These are phyloP conservation scores for Metschnikowia gruessii DNA, from an alignment of 805 yeast genomes.

Conservation along the genomic window DNA sequence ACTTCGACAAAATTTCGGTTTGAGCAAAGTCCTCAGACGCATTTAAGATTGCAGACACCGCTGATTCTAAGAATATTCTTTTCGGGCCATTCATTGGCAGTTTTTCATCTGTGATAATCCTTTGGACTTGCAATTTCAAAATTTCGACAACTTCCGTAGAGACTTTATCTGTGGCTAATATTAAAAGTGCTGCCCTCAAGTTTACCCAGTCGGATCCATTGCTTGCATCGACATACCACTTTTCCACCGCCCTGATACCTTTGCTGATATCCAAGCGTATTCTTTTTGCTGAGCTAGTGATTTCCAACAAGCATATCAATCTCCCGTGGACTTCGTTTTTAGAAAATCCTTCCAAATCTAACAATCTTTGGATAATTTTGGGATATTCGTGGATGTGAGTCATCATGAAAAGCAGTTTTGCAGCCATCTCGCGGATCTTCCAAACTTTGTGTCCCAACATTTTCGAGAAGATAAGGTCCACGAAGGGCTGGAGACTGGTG, in stretches of 20 bases:
- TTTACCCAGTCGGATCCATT: conserved; percentile 30
- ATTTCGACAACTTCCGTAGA: neutral
- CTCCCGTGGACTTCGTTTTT: conserved; percentile 14
- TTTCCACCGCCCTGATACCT: conserved; percentile 23
- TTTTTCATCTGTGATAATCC: neutral
- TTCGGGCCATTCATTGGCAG: conserved; percentile 12
- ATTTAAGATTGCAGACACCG: conserved; percentile 20
- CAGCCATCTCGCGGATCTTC: conserved; percentile 88
- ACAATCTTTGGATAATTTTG: conserved; percentile 24
- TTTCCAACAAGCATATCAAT: conserved; percentile 11
- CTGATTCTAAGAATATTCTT: conserved; percentile 35
- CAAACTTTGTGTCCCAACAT: conserved; percentile 57
- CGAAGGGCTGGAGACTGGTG: conserved; percentile 49
- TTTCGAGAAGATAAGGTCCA: conserved; percentile 24
- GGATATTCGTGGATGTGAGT: conserved; percentile 20
- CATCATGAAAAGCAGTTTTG: conserved; percentile 60
- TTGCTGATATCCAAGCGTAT: conserved; percentile 17
- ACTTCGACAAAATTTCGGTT: neutral
- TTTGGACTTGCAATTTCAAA: neutral
- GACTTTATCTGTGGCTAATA: conserved; percentile 1
- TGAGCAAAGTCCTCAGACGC: conserved; percentile 15
- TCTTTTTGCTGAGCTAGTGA: conserved; percentile 12
- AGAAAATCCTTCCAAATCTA: neutral
- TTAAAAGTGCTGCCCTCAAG: conserved; percentile 10
- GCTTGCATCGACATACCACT: conserved; percentile 21